These are phyloP conservation scores for Neurospora sp. DNA, from an alignment of 495 filamentous ascomycete genomes.

Conservation along the genomic window DNA sequence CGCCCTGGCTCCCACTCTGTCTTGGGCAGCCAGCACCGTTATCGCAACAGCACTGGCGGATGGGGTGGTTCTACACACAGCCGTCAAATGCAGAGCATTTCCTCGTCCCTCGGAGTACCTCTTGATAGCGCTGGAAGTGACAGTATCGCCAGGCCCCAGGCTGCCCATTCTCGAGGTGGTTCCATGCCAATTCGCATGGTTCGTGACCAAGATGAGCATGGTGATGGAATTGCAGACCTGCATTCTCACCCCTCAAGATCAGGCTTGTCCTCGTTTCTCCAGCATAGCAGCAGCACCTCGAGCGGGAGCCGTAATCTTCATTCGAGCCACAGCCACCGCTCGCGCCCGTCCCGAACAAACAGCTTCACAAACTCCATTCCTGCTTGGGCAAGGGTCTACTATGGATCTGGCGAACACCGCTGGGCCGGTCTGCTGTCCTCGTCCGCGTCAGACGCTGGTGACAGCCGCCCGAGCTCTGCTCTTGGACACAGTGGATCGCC, in stretches of 20 bases:
- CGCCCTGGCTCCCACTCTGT: constrained; percentile 36
- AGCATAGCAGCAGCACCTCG: constrained; percentile 27
- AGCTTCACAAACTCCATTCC: constrained; percentile 53
- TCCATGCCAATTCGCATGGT: constrained; percentile 25
- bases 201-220: constrained; percentile 45
- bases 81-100: constrained; percentile 41
- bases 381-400: constrained; percentile 53
- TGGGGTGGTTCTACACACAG: constrained; percentile 34
- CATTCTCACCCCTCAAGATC: constrained; percentile 37
- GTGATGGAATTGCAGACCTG: constrained; percentile 44
- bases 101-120: constrained; percentile 35
- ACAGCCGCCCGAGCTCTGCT: constrained; percentile 34
- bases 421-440: constrained; percentile 33
- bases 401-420: constrained; percentile 43
- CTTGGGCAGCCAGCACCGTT: constrained; percentile 15
- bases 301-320: constrained; percentile 33
- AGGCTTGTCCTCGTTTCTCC: constrained; percentile 31
- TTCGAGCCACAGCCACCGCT: constrained; percentile 27
- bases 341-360: constrained; percentile 29
- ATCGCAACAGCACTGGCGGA: constrained; percentile 26
- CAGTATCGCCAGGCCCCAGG: constrained; percentile 28
- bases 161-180: constrained; percentile 24
- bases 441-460: constrained; percentile 28
- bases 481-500: constrained; percentile 28
- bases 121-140: constrained; percentile 28